Evolutionary conservation across 1,284 basidiomycete genomes (phyloP).

Genomic region (Apiotrichum porosum): DNA sequence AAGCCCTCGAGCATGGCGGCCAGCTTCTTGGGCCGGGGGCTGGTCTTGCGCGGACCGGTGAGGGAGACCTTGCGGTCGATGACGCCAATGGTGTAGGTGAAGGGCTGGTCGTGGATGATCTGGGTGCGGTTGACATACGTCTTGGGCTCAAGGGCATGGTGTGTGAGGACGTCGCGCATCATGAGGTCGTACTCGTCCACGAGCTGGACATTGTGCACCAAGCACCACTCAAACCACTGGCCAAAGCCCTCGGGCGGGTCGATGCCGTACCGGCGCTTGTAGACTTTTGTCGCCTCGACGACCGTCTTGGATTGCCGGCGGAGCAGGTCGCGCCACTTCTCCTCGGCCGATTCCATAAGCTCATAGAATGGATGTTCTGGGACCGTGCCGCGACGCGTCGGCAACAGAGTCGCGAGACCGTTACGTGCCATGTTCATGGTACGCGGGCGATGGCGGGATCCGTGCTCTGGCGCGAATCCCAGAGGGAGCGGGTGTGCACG

Average conservation of each 20-base stretch:
- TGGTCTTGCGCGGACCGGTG: conserved; percentile 26
- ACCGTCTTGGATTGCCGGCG: conserved; percentile 55
- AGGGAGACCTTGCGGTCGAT: conserved; percentile 20
- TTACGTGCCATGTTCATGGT: conserved; percentile 19
- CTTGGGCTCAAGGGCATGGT: conserved; percentile 42
- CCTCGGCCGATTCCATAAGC: conserved; percentile 45
- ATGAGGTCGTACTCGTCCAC: conserved; percentile 60
- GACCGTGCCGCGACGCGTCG: conserved; percentile 1
- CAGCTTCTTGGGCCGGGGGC: conserved; percentile 33
- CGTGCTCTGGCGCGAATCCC: conserved; percentile 35
- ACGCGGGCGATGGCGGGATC: conserved; percentile 25
- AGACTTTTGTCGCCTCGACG: conserved; percentile 56
- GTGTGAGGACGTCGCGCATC: conserved; percentile 43
- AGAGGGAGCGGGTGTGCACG: conserved; percentile 31
- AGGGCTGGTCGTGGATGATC: conserved; percentile 11
- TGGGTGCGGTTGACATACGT: conserved; percentile 33
- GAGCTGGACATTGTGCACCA: conserved; percentile 66
- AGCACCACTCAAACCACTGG: conserved; percentile 57
- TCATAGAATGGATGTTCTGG: conserved; percentile 46
- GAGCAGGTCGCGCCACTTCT: conserved; percentile 28
- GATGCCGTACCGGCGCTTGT: conserved; percentile 54
- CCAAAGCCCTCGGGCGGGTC: conserved; percentile 51
- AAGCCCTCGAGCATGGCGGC: conserved; percentile 39
- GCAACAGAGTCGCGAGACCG: conserved; percentile 11
- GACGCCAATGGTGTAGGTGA: conserved; percentile 42